These are phyloP conservation scores for Penicillium decumbens DNA, from an alignment of 2,329 filamentous ascomycete genomes.

Conservation along the genomic window DNA sequence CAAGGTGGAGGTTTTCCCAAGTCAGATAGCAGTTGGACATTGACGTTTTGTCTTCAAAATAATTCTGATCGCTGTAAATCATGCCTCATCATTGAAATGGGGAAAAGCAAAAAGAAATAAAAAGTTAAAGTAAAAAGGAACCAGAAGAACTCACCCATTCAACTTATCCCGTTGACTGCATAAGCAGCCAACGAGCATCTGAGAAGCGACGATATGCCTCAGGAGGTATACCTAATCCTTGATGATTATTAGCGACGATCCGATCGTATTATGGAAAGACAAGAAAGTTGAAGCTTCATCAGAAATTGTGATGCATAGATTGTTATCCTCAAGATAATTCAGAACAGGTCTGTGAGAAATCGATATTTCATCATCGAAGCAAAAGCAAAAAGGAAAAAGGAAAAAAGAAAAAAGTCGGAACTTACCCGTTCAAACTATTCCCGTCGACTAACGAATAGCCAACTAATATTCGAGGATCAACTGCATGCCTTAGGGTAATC, in stretches of 20 bases:
- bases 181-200: background rate
- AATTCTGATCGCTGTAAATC: constrained; percentile 66
- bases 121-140: no score
- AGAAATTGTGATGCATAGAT: constrained; percentile 24
- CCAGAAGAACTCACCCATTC: constrained; percentile 6
- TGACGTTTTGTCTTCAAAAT: constrained; percentile 48
- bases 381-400: background rate
- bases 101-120: background rate
- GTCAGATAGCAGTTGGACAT: constrained; percentile 49
- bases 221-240: background rate
- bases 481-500: no score
- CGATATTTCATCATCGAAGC: constrained; percentile 51
- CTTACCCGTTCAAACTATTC: background rate
- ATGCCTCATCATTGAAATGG: constrained; percentile 50
- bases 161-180: background rate
- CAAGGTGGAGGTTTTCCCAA: background rate
- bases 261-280: background rate
- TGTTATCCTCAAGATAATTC: constrained; percentile 55
- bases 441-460: background rate
- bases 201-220: background rate
- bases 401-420: background rate
- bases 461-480: no score
- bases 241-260: background rate
- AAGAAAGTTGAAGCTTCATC: constrained; percentile 5
- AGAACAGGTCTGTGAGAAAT: constrained; percentile 60